Conservation (phyloP, 768 basidiomycete species). For the Mycena indigotica region DNA sequence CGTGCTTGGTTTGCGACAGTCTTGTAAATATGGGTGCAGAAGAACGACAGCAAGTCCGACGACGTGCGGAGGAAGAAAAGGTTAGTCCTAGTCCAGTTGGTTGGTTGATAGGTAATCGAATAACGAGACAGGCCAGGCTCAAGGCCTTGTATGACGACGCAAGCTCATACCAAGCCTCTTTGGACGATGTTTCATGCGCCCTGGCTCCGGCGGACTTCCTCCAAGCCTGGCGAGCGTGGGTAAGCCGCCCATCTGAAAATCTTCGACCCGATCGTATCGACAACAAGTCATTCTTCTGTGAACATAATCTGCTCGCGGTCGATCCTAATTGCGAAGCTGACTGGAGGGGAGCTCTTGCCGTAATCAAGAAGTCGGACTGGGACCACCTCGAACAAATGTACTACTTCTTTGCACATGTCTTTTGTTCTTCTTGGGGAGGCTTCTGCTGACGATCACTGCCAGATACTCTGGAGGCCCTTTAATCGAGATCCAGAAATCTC, state of each 20-base stretch:
- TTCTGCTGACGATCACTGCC: conserved; percentile 13
- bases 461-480: conserved; percentile 64
- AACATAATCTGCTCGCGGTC: conserved; percentile 61
- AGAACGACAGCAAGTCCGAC: conserved; percentile 63
- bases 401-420: conserved; percentile 27
- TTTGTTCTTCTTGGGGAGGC: conserved; percentile 4
- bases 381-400: conserved; percentile 59
- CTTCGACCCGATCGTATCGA: conserved; percentile 64
- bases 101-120: conserved; percentile 15
- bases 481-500: conserved; percentile 48
- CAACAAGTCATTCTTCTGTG: conserved; percentile 65
- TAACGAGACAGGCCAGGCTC: conserved; percentile 54
- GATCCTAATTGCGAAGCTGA: conserved; percentile 68
- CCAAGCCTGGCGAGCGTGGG: conserved; percentile 72
- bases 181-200: conserved; percentile 55
- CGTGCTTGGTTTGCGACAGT: conserved; percentile 67
- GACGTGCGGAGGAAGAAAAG: conserved; percentile 79
- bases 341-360: conserved; percentile 53
- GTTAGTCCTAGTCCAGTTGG: conserved; percentile 38
- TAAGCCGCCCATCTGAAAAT: conserved; percentile 54
- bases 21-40: conserved; percentile 56
- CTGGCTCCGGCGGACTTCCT: conserved; percentile 65
- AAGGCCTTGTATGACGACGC: conserved; percentile 63
- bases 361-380: conserved; percentile 71
- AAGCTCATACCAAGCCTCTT: conserved; percentile 44